Percentiles rank a stretch among this genome's conserved stretches.
Conservation (phyloP, 768 basidiomycete genomes). For the Boletellus sp. region DNA sequence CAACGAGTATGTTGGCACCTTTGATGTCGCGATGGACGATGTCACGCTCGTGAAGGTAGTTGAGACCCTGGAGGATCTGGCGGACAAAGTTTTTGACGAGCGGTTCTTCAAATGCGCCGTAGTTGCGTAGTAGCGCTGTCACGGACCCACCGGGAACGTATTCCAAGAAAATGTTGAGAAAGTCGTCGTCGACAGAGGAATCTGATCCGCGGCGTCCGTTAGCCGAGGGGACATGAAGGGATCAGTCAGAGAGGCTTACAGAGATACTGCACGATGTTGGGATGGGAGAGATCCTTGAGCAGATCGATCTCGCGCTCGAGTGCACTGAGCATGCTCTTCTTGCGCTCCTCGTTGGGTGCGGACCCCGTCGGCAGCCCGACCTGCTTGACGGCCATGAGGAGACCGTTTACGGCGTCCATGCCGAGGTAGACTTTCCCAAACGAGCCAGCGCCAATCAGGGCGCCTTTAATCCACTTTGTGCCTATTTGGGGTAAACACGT, state of each 20-base stretch:
- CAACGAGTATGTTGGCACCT: constrained; percentile 96
- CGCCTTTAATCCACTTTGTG: constrained; percentile 96
- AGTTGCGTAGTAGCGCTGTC: constrained; percentile 80
- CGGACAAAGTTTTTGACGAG: constrained; percentile 90
- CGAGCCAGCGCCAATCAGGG: constrained; percentile 90
- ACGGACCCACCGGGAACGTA: constrained; percentile 97
- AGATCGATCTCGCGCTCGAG: constrained; percentile 93
- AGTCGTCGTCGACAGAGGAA: constrained; percentile 87
- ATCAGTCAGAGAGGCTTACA: constrained; percentile 49
- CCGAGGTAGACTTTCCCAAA: constrained; percentile 95
- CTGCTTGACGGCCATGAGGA: constrained; percentile 97
- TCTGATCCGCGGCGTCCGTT: constrained; percentile 44
- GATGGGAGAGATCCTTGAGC: constrained; percentile 87
- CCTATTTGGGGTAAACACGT: constrained; percentile 37
- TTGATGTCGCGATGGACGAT: constrained; percentile 99
- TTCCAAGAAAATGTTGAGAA: constrained; percentile 94
- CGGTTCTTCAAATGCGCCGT: constrained; percentile 92
- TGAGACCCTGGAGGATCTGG: constrained; percentile 84
- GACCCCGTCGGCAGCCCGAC: constrained; percentile 86
- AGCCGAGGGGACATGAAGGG: neutral
- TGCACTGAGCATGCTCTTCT: constrained; percentile 88
- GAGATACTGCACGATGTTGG: constrained; percentile 97
- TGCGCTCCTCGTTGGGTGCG: constrained; percentile 85
- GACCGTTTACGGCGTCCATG: constrained; percentile 86
- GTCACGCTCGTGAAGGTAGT: constrained; percentile 88